Percentiles rank a stretch among this genome's conserved stretches.
These are phyloP conservation scores for Extremus antarcticus DNA, from an alignment of 495 filamentous ascomycete species.

Conservation along the genomic window DNA sequence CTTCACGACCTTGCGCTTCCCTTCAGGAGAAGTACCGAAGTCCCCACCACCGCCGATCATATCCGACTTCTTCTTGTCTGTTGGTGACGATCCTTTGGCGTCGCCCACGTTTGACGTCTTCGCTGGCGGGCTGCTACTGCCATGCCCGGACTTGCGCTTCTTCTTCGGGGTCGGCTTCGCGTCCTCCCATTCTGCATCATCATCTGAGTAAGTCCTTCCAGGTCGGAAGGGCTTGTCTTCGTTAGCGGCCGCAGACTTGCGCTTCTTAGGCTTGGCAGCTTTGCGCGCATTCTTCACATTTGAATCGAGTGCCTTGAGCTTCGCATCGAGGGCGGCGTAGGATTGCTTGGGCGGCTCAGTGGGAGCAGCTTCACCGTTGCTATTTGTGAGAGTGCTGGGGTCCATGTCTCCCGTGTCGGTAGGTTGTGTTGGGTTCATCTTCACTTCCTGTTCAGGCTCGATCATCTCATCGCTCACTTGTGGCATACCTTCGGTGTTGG, in stretches of 20 bases:
- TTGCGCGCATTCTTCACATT: slow-evolving; percentile 9
- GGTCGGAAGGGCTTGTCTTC: slow-evolving; percentile 22
- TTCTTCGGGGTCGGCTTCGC: slow-evolving; percentile 7
- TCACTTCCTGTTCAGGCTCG: too few relatives aligned
- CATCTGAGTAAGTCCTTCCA: slow-evolving; percentile 10
- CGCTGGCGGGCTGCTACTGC: slow-evolving; percentile 9
- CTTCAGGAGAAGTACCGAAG: not conserved
- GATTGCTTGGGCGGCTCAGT: not conserved
- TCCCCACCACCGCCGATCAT: not conserved
- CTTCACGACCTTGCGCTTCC: not conserved
- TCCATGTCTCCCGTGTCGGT: slow-evolving; percentile 1
- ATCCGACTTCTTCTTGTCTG: slow-evolving; percentile 2
- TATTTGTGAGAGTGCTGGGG: not conserved
- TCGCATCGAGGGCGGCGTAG: slow-evolving; percentile 17
- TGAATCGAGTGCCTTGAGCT: slow-evolving; percentile 20
- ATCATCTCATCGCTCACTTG: not conserved
- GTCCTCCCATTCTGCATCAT: slow-evolving; percentile 18
- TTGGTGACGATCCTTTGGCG: slow-evolving; percentile 1
- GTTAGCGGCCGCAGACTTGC: slow-evolving; percentile 18
- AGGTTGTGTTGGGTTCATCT: not conserved
- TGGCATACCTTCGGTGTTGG: too few relatives aligned
- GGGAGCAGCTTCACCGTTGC: not conserved
- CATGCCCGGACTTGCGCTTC: slow-evolving; percentile 13
- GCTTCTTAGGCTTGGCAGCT: slow-evolving; percentile 21
- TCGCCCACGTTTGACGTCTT: slow-evolving; percentile 5